phyloP scores from a whole-genome alignment of 2,329 filamentous ascomycete species.

The Fusarium graminum region DNA sequence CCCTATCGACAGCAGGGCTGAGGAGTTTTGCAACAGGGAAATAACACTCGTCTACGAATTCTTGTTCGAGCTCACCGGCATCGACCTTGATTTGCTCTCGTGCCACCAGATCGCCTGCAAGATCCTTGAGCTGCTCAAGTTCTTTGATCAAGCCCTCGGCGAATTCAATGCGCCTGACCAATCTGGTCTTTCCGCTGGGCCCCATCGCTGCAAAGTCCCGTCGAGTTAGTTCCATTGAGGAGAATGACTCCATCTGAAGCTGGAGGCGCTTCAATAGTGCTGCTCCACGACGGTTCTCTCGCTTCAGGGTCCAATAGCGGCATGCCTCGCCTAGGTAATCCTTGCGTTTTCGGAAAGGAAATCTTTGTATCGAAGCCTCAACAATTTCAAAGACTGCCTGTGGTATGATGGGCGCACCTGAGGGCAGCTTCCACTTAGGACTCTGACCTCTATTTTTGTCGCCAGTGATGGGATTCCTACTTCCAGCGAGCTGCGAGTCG shows the following conservation, averaged over 20 bases:
- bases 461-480: slow-evolving; percentile 80
- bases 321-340: slow-evolving; percentile 94
- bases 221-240: slow-evolving; percentile 95
- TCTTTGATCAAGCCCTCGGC: slow-evolving; percentile 81
- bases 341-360: slow-evolving; percentile 84
- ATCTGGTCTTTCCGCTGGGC: slow-evolving; percentile 79
- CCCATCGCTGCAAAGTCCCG: slow-evolving; percentile 98
- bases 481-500: slow-evolving; percentile 86
- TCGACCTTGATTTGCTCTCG: slow-evolving; percentile 84
- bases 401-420: slow-evolving; percentile 93
- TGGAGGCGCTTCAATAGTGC: slow-evolving; percentile 93
- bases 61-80: slow-evolving; percentile 79
- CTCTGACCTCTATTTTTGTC: slow-evolving; percentile 75
- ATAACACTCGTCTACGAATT: slow-evolving; percentile 89
- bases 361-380: slow-evolving; percentile 84
- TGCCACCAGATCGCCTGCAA: slow-evolving; percentile 79
- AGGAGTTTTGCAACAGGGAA: slow-evolving; percentile 87
- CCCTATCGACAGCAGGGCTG: slow-evolving; percentile 82
- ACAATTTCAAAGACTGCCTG: slow-evolving; percentile 89
- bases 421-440: slow-evolving; percentile 85
- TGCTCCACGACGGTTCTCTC: slow-evolving; percentile 90
- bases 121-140: slow-evolving; percentile 77
- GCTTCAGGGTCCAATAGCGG: slow-evolving; percentile 97
- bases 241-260: slow-evolving; percentile 94
- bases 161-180: slow-evolving; percentile 89